These are phyloP conservation scores for Ballota nigra DNA, from an alignment of 257 asterid species.

Conservation along the genomic window DNA sequence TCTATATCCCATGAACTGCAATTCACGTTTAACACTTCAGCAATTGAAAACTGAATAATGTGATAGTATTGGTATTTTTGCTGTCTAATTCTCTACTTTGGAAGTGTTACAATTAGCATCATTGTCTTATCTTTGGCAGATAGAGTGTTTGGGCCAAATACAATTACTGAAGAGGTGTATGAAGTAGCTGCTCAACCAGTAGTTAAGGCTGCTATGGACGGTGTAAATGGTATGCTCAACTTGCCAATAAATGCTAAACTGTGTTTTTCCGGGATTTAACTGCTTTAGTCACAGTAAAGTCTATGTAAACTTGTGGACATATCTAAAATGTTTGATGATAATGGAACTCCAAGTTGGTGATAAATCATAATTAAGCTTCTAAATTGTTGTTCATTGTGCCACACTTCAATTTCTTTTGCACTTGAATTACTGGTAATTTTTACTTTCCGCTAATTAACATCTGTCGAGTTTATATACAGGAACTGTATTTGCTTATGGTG, in stretches of 20 bases:
- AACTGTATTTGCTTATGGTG: slow-evolving; percentile 99
- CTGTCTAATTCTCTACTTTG: slow-evolving; percentile 10
- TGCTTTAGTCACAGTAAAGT: slow-evolving; percentile 1
- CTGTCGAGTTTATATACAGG: slow-evolving; percentile 54
- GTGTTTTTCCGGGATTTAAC: slow-evolving; percentile 1
- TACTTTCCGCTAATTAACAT: slow-evolving; percentile 19
- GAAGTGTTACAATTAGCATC: slow-evolving; percentile 5
- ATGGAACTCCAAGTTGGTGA: slow-evolving; percentile 16
- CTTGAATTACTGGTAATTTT: not conserved
- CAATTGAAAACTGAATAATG: slow-evolving; percentile 6
- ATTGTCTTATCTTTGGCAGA: slow-evolving; percentile 40
- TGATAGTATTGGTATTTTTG: slow-evolving; percentile 7
- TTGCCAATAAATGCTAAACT: not conserved
- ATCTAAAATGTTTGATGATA: slow-evolving; percentile 14
- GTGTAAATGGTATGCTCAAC: slow-evolving; percentile 73
- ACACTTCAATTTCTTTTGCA: not conserved
- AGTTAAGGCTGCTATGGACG: slow-evolving; percentile 97
- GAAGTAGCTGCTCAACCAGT: slow-evolving; percentile 97
- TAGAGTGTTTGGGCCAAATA: slow-evolving; percentile 82
- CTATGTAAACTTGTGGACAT: not conserved
- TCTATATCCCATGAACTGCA: slow-evolving; percentile 17
- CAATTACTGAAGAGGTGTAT: slow-evolving; percentile 81
- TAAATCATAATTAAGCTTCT: slow-evolving; percentile 4
- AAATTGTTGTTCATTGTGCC: slow-evolving; percentile 2
- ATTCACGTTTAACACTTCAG: slow-evolving; percentile 9